Evolutionary conservation across 257 asterid species (phyloP).

Genomic region (Lycium barbarum): DNA sequence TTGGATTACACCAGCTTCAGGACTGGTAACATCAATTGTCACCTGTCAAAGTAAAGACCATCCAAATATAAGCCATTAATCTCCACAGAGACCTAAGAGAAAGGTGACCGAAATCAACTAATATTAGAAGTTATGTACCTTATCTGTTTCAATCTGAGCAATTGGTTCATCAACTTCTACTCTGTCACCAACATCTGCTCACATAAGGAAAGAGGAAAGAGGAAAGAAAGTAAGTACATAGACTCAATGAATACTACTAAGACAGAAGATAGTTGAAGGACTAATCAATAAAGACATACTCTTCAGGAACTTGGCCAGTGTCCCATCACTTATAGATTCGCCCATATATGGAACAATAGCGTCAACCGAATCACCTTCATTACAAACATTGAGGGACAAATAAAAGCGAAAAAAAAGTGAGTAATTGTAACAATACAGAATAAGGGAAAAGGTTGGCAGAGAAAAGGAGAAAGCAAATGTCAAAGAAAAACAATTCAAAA

Average conservation of each 20-base stretch:
- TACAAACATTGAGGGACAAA: slow-evolving; percentile 34
- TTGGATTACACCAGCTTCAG: slow-evolving; percentile 96
- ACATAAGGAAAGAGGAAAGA: slow-evolving; percentile 24
- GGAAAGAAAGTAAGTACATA: not conserved
- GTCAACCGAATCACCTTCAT: slow-evolving; percentile 75
- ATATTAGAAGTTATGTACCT: slow-evolving; percentile 52
- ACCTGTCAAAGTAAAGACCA: slow-evolving; percentile 58
- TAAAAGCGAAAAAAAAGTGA: slow-evolving; percentile 25
- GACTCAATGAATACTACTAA: not conserved
- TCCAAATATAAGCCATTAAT: slow-evolving; percentile 22
- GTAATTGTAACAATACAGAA: slow-evolving; percentile 8
- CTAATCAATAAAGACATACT: slow-evolving; percentile 50
- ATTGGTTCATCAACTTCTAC: slow-evolving; percentile 90
- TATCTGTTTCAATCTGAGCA: slow-evolving; percentile 98
- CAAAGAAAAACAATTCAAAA: not conserved
- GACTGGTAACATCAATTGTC: slow-evolving; percentile 96
- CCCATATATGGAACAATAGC: slow-evolving; percentile 99
- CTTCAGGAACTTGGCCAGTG: slow-evolving; percentile 83
- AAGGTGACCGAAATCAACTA: not conserved
- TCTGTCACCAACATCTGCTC: slow-evolving; percentile 86
- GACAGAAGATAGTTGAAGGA: not conserved
- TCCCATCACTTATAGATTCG: slow-evolving; percentile 94
- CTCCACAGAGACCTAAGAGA: slow-evolving; percentile 19
- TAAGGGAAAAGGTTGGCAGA: slow-evolving; percentile 10
- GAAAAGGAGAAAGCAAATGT: not conserved